phyloP scores from a whole-genome alignment of 2,329 filamentous ascomycete genomes.

The Raffaelea ambrosiae region DNA sequence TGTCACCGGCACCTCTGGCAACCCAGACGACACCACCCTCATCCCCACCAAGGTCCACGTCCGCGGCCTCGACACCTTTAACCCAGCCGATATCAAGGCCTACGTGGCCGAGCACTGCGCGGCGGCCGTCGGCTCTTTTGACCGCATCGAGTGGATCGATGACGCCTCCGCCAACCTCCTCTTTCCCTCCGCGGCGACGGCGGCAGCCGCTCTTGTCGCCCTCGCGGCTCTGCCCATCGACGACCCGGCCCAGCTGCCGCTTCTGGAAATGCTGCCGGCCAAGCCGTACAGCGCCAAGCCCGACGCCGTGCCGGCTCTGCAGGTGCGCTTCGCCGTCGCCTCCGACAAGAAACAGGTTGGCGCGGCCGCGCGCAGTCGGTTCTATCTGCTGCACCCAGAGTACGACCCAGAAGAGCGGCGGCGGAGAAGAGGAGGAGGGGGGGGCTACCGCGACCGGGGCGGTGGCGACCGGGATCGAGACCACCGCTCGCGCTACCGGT shows the following conservation, averaged over 20 bases:
- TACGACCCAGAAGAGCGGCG: slow-evolving; percentile 71
- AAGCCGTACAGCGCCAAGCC: slow-evolving; percentile 62
- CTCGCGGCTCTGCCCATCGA: slow-evolving; percentile 43
- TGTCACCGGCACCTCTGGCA: slow-evolving; percentile 2
- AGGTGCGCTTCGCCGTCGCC: slow-evolving; percentile 64
- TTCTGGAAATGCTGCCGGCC: slow-evolving; percentile 58
- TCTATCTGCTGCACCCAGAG: slow-evolving; percentile 87
- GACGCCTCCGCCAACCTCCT: slow-evolving; percentile 84
- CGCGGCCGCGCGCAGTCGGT: slow-evolving; percentile 74
- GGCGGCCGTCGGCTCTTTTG: slow-evolving; percentile 39
- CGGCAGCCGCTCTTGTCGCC: slow-evolving; percentile 45
- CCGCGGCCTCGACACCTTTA: slow-evolving; percentile 72
- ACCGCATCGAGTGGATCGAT: slow-evolving; percentile 86
- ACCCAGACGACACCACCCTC: slow-evolving; percentile 10
- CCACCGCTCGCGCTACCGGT: slow-evolving; percentile 17
- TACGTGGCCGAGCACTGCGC: slow-evolving; percentile 63
- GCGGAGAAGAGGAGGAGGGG: slow-evolving; percentile 27
- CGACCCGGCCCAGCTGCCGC: slow-evolving; percentile 46
- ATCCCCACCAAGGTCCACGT: slow-evolving; percentile 68
- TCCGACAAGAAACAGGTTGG: slow-evolving; percentile 73
- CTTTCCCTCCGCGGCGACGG: slow-evolving; percentile 50
- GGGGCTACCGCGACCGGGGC: slow-evolving; percentile 27
- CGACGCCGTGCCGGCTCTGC: slow-evolving; percentile 58
- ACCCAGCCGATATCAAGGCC: slow-evolving; percentile 67
- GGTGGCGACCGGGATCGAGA: slow-evolving; percentile 47